Evolutionary conservation across 2,329 filamentous ascomycete species (phyloP).

Genomic region (Bipolaris zeicola): DNA sequence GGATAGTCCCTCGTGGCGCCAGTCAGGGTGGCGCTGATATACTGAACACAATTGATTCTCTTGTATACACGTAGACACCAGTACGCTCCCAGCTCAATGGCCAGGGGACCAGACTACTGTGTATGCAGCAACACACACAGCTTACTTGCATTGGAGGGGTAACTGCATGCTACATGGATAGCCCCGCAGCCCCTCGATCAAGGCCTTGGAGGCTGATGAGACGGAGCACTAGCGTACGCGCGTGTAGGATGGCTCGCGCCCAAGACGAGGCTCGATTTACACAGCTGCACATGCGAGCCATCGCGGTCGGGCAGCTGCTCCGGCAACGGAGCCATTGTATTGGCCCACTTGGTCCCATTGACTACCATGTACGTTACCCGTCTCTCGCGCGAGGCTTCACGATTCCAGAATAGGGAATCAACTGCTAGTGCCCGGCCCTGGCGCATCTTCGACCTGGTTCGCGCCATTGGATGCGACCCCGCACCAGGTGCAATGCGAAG

Average conservation of each 20-base stretch:
- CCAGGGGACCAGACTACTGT: neutral
- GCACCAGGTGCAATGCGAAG: slow-evolving; percentile 39
- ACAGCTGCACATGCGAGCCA: slow-evolving; percentile 15
- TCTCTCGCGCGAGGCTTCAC: slow-evolving; percentile 18
- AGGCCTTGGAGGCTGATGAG: slow-evolving; percentile 24
- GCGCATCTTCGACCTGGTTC: slow-evolving; percentile 27
- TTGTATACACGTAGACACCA: neutral
- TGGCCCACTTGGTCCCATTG: slow-evolving; percentile 14
- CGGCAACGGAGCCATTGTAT: slow-evolving; percentile 10
- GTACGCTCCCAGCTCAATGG: neutral
- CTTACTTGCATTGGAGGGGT: slow-evolving; percentile 2
- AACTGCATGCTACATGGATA: neutral
- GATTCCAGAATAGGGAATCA: slow-evolving; percentile 24
- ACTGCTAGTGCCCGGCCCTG: slow-evolving; percentile 19
- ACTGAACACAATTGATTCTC: neutral
- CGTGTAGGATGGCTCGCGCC: slow-evolving; percentile 14
- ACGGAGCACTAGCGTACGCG: slow-evolving; percentile 19
- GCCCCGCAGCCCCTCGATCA: slow-evolving; percentile 13
- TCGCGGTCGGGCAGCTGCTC: slow-evolving; percentile 17
- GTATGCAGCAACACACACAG: neutral
- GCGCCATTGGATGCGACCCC: slow-evolving; percentile 46
- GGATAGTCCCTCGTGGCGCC: neutral
- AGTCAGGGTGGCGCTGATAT: too few relatives aligned
- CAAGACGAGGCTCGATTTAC: slow-evolving; percentile 22
- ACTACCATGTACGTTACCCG: slow-evolving; percentile 18